A percentile compares a stretch with the other conserved stretches of the same genome.
Evolutionary conservation across 805 yeast genomes (phyloP).

Genomic region (Pichia manshurica): DNA sequence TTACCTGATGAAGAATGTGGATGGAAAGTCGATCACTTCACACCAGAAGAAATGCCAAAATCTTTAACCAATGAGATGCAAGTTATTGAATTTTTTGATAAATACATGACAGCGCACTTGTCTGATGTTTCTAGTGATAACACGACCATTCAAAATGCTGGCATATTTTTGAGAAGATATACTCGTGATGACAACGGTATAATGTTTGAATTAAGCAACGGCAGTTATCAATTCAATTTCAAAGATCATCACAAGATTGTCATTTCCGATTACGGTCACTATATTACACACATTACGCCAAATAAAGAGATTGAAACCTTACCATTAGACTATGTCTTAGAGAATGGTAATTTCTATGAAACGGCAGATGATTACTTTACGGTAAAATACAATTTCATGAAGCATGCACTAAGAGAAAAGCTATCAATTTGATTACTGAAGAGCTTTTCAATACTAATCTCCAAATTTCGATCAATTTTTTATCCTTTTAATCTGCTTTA

Average conservation of each 20-base stretch:
- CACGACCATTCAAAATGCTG: constrained; percentile 37
- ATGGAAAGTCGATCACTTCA: constrained; percentile 48
- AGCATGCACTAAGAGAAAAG: constrained; percentile 53
- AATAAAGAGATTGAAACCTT: constrained; percentile 64
- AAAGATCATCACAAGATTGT: constrained; percentile 90
- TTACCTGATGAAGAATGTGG: constrained; percentile 44
- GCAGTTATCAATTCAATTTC: constrained; percentile 90
- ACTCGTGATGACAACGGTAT: constrained; percentile 74
- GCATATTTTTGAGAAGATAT: constrained; percentile 72
- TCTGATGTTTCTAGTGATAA: constrained; percentile 60
- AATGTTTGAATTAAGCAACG: constrained; percentile 91
- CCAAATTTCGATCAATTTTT: no score
- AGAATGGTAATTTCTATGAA: constrained; percentile 35
- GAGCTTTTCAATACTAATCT: no score
- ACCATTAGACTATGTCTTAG: constrained; percentile 45
- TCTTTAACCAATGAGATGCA: constrained; percentile 65
- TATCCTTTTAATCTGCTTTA: background rate
- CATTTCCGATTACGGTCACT: constrained; percentile 67
- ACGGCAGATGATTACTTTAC: constrained; percentile 42
- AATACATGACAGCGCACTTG: constrained; percentile 86
- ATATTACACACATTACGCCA: constrained; percentile 78
- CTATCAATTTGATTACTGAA: constrained; percentile 25
- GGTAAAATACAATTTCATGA: constrained; percentile 51
- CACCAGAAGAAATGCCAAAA: constrained; percentile 38
- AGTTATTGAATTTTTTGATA: constrained; percentile 81